Evolutionary conservation across 768 basidiomycete species (phyloP).

Genomic region (Auriscalpium microsporum): DNA sequence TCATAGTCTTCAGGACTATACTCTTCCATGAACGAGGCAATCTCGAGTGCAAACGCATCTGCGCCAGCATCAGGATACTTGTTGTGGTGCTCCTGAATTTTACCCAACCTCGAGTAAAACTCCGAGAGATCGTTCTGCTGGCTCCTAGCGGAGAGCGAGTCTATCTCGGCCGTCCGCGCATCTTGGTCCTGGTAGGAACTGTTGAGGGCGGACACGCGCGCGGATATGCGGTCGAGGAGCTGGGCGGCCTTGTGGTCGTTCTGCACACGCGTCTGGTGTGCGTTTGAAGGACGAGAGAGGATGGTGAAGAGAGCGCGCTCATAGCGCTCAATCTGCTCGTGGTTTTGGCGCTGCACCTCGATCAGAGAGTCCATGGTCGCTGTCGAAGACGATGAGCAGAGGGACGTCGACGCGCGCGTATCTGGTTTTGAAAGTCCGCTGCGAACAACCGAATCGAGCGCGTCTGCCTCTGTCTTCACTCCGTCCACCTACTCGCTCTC

Average conservation of each 20-base stretch:
- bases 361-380: slow-evolving; percentile 83
- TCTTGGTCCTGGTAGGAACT: slow-evolving; percentile 73
- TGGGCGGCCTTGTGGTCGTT: slow-evolving; percentile 87
- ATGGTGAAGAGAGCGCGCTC: slow-evolving; percentile 81
- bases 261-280: slow-evolving; percentile 58
- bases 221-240: slow-evolving; percentile 75
- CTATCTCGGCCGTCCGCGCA: slow-evolving; percentile 58
- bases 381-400: neutral
- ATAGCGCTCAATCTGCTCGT: slow-evolving; percentile 92
- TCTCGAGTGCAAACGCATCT: slow-evolving; percentile 76
- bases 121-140: slow-evolving; percentile 70
- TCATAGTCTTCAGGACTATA: slow-evolving; percentile 59
- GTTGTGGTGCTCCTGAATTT: slow-evolving; percentile 93
- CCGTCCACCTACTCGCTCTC: slow-evolving; percentile 28
- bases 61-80: slow-evolving; percentile 88
- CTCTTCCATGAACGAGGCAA: slow-evolving; percentile 75
- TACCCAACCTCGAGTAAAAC: slow-evolving; percentile 93
- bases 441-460: neutral
- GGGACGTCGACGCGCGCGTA: neutral
- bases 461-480: neutral
- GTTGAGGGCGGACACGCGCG: slow-evolving; percentile 56
- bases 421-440: slow-evolving; percentile 8
- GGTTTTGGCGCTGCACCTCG: slow-evolving; percentile 90
- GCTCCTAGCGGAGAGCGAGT: slow-evolving; percentile 47
- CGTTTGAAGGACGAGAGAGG: slow-evolving; percentile 55